A percentile compares a stretch with the other conserved stretches of the same genome.
These are phyloP conservation scores for Candida schatavii DNA, from an alignment of 805 yeast genomes.

Conservation along the genomic window DNA sequence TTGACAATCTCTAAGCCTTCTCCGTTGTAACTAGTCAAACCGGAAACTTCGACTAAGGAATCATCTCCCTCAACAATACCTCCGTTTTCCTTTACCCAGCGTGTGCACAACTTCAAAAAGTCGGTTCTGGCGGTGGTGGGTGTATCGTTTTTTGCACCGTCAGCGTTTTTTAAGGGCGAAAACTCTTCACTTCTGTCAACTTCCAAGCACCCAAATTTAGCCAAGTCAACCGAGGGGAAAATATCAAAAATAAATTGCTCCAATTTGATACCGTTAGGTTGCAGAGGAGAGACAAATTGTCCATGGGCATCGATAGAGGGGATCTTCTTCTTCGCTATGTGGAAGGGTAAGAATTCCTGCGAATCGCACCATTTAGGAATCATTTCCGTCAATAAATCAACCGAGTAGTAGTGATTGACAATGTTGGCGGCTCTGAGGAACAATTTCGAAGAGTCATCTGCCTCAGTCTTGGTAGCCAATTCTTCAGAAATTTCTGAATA, in stretches of 20 bases:
- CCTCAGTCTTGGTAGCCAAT: constrained; percentile 64
- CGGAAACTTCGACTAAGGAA: constrained; percentile 70
- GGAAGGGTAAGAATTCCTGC: constrained; percentile 77
- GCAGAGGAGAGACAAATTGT: constrained; percentile 54
- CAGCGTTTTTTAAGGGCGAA: constrained; percentile 90
- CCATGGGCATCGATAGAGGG: constrained; percentile 49
- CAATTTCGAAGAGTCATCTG: constrained; percentile 49
- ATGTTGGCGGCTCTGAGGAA: constrained; percentile 92
- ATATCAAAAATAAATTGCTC: constrained; percentile 98
- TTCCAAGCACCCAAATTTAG: constrained; percentile 85
- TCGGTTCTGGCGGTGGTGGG: constrained; percentile 77
- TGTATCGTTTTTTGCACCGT: constrained; percentile 77
- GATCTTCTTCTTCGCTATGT: constrained; percentile 89
- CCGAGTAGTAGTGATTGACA: constrained; percentile 93
- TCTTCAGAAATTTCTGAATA: constrained; percentile 84
- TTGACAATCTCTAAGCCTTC: constrained; percentile 61
- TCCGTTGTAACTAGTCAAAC: constrained; percentile 70
- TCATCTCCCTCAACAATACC: constrained; percentile 48
- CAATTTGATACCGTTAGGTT: constrained; percentile 87
- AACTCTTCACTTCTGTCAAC: constrained; percentile 84
- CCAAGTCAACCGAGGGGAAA: constrained; percentile 70
- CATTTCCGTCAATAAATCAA: constrained; percentile 58
- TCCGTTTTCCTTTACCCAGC: constrained; percentile 75
- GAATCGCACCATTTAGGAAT: constrained; percentile 71
- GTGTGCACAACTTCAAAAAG: constrained; percentile 62